Conservation (phyloP, 1,139 yeast genomes). For the Pichia kudriavzevii region DNA sequence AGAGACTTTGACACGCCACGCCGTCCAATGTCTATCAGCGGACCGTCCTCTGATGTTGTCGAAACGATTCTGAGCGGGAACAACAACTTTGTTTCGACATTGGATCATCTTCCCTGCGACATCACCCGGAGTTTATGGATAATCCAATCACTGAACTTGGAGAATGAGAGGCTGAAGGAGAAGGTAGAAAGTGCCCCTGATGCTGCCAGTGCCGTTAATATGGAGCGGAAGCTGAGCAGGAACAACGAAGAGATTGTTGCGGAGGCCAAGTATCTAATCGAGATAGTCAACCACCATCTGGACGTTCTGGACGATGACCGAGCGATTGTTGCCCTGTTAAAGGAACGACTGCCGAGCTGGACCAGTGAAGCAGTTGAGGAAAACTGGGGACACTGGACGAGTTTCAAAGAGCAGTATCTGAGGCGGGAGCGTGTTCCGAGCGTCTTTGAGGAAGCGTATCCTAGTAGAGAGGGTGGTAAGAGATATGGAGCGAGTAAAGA, state of each 20-base stretch:
- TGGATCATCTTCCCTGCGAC: constrained; percentile 46
- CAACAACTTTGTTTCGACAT: constrained; percentile 29
- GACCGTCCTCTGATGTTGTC: background rate
- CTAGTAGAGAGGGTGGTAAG: no score
- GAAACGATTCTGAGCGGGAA: constrained; percentile 18
- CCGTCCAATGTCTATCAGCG: no score
- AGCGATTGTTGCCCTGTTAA: constrained; percentile 3
- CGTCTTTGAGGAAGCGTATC: no score
- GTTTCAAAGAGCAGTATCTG: constrained; percentile 17
- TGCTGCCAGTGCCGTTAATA: no score
- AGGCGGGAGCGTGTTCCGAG: no score
- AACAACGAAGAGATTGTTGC: constrained; percentile 19
- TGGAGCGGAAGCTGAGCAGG: constrained; percentile 1
- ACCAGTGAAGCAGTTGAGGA: constrained; percentile 17
- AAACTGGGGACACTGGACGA: constrained; percentile 20
- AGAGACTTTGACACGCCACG: no score
- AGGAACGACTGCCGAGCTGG: constrained; percentile 13
- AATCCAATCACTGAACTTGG: constrained; percentile 34
- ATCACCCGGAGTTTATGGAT: constrained; percentile 41
- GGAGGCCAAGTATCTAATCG: constrained; percentile 21
- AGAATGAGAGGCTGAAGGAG: constrained; percentile 20
- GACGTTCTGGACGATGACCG: constrained; percentile 21
- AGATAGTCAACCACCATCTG: constrained; percentile 19
- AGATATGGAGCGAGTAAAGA: no score
- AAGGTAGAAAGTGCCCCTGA: background rate